Percentiles rank a stretch among this genome's conserved stretches.
Evolutionary conservation across 164 flowering plant genomes (phyloP).

Genomic region (Vitis rupestris): DNA sequence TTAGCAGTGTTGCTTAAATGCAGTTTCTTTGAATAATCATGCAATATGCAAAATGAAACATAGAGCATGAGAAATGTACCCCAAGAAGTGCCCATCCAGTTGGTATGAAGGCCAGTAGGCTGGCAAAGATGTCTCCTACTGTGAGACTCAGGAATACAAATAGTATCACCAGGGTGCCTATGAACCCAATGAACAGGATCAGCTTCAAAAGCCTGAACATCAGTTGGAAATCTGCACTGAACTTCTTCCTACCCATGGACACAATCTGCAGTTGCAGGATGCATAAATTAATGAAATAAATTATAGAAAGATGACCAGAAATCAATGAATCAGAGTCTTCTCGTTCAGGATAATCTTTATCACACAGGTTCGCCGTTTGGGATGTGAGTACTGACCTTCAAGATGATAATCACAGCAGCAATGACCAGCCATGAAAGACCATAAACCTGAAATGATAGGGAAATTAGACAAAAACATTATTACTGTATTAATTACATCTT

Average conservation of each 20-base stretch:
- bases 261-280: conserved; percentile 61
- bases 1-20: too few species aligned
- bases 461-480: neutral
- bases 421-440: conserved; percentile 95
- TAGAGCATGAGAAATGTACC: conserved; percentile 34
- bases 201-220: conserved; percentile 90
- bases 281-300: neutral
- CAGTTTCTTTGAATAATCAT: too few species aligned
- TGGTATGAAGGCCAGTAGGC: conserved; percentile 88
- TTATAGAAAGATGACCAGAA: neutral
- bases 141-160: conserved; percentile 70
- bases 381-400: conserved; percentile 61
- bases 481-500: too few species aligned
- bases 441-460: conserved; percentile 59
- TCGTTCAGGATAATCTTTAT: neutral
- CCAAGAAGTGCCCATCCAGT: conserved; percentile 96
- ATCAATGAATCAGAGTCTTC: neutral
- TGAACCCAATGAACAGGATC: conserved; percentile 60
- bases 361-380: neutral
- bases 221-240: conserved; percentile 97
- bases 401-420: conserved; percentile 71
- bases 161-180: conserved; percentile 51
- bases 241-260: conserved; percentile 89
- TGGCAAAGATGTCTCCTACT: conserved; percentile 79
- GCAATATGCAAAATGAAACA: too few species aligned